These are phyloP conservation scores for Adansonia grandidieri DNA, from an alignment of 441 rosid species.

Conservation along the genomic window DNA sequence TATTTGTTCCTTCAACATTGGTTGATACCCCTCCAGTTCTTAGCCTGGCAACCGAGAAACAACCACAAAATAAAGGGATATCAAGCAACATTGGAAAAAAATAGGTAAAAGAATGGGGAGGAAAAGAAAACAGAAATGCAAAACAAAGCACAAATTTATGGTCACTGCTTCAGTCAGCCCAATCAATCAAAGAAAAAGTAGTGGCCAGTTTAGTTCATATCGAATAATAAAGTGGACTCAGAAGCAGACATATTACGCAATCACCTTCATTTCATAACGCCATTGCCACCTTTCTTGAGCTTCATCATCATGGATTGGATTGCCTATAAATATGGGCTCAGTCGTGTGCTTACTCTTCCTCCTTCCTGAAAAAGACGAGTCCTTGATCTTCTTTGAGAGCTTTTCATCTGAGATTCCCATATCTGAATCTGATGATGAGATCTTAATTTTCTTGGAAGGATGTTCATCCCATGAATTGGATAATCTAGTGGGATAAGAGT, in stretches of 20 bases:
- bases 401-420: constrained; percentile 34
- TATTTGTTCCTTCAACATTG: not conserved
- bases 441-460: constrained; percentile 47
- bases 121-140: not conserved
- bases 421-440: constrained; percentile 33
- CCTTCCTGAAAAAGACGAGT: constrained; percentile 30
- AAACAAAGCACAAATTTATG: not conserved
- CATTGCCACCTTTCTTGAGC: constrained; percentile 84
- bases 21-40: not conserved
- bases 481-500: constrained; percentile 28
- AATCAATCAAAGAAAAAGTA: constrained; percentile 6
- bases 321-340: constrained; percentile 60
- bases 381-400: constrained; percentile 39
- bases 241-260: constrained; percentile 4
- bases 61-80: not conserved
- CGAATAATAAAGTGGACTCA: not conserved
- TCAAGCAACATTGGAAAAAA: not conserved
- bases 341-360: constrained; percentile 25
- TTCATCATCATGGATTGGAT: constrained; percentile 69
- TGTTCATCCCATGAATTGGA: constrained; percentile 35
- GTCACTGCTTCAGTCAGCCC: not conserved
- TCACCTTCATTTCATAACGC: constrained; percentile 91
- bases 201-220: constrained; percentile 8
- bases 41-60: not conserved
- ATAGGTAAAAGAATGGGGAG: not conserved